Evolutionary conservation across 2,329 filamentous ascomycete species (phyloP).

Genomic region (Cercospora beticola): DNA sequence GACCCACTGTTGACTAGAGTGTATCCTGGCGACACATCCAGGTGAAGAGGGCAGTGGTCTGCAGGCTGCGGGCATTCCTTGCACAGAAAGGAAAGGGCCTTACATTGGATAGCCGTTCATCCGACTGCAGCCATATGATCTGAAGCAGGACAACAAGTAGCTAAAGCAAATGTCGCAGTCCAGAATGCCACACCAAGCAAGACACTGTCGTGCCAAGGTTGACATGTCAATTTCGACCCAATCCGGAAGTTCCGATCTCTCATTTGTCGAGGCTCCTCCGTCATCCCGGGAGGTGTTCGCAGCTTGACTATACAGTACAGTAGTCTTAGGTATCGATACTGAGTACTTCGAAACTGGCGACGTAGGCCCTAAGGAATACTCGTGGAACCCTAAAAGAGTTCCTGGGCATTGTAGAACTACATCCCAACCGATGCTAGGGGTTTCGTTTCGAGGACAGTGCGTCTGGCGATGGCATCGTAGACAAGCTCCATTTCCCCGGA

Average conservation of each 20-base stretch:
- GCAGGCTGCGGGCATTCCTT: not conserved
- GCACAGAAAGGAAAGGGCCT: not conserved
- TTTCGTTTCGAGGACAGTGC: not conserved
- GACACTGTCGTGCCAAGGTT: not conserved
- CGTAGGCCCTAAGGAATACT: not conserved
- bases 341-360: not conserved
- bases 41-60: not conserved
- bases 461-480: not conserved
- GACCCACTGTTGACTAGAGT: not conserved
- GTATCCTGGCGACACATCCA: not conserved
- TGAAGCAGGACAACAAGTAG: not conserved
- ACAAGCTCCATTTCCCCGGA: not conserved
- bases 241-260: not conserved
- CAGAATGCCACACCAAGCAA: not conserved
- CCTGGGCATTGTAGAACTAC: not conserved
- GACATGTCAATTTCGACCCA: not conserved
- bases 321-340: not conserved
- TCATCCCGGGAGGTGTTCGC: not conserved
- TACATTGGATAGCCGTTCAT: not conserved
- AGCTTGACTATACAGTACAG: not conserved
- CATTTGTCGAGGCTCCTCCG: not conserved
- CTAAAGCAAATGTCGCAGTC: not conserved
- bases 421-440: not conserved
- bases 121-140: not conserved
- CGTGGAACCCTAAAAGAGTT: not conserved